phyloP scores from a whole-genome alignment of 192 early-diverging fungal genomes.

The Nowakowskiella sp. region DNA sequence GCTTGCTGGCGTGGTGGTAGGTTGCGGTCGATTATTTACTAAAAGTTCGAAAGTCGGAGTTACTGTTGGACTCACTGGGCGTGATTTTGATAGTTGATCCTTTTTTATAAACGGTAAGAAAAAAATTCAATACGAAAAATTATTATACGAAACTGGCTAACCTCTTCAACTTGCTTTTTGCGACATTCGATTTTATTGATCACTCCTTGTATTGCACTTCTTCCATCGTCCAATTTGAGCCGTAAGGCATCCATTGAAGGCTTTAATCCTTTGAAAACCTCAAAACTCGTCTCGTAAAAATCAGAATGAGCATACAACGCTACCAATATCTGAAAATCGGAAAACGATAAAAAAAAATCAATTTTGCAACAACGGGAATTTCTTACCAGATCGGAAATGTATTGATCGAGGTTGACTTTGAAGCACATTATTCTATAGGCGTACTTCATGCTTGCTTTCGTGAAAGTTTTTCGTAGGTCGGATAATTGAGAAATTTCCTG shows the following conservation, averaged over 20 bases:
- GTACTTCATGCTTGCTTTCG: conserved; percentile 46
- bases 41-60: too few species aligned
- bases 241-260: conserved; percentile 27
- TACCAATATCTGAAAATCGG: conserved; percentile 32
- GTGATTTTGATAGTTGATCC: conserved; percentile 10
- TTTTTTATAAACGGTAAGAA: conserved; percentile 1
- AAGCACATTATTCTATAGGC: conserved; percentile 48
- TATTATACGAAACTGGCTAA: not conserved
- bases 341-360: conserved; percentile 2
- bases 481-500: conserved; percentile 59
- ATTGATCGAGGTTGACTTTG: conserved; percentile 40
- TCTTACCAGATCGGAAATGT: conserved; percentile 39
- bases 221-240: conserved; percentile 27
- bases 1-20: too few species aligned
- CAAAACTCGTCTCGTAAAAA: conserved; percentile 20
- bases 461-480: conserved; percentile 56
- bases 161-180: conserved; percentile 18
- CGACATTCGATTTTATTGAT: too few species aligned
- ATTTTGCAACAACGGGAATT: not conserved
- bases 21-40: too few species aligned
- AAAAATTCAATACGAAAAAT: conserved; percentile 4
- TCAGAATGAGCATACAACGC: conserved; percentile 34
- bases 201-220: too few species aligned
- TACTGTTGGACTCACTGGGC: conserved; percentile 8
- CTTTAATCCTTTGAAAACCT: conserved; percentile 23